Percentiles rank a stretch among this genome's conserved stretches.
These are phyloP conservation scores for Coriolopsis trogii DNA, from an alignment of 1,284 basidiomycete genomes.

Conservation along the genomic window DNA sequence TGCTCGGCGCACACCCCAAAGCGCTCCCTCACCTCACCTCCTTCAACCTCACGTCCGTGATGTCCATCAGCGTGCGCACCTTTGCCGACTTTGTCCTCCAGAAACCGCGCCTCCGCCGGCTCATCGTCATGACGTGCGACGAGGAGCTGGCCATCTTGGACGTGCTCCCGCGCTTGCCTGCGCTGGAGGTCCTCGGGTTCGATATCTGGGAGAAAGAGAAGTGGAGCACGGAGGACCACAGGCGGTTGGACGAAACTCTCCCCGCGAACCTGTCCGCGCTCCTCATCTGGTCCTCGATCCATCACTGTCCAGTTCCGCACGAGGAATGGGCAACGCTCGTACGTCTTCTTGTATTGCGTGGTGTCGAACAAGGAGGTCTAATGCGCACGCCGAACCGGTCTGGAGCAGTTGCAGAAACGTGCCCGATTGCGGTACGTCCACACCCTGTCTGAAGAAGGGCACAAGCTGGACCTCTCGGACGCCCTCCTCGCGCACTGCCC, in stretches of 20 bases:
- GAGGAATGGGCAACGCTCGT: not conserved
- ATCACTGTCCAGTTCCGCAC: not conserved
- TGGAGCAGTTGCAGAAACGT: not conserved
- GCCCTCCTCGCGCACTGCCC: conserved; percentile 12
- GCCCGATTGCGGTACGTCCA: not conserved
- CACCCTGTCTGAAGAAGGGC: not conserved
- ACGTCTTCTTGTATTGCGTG: not conserved
- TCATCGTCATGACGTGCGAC: conserved; percentile 4
- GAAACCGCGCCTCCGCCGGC: conserved; percentile 4
- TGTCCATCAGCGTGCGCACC: not conserved
- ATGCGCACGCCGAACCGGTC: too few species aligned
- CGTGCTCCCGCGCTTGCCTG: not conserved
- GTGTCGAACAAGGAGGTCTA: not conserved
- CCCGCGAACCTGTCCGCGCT: conserved; percentile 4
- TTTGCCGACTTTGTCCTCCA: not conserved
- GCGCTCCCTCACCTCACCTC: conserved; percentile 15
- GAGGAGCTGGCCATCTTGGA: not conserved
- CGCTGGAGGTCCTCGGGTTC: conserved; percentile 6
- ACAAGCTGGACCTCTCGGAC: not conserved
- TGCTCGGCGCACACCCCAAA: not conserved
- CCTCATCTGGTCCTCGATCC: not conserved
- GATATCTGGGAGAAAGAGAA: not conserved
- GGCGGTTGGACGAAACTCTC: not conserved
- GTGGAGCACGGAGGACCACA: not conserved
- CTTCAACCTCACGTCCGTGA: conserved; percentile 6